These are phyloP conservation scores for Aureobasidium sp. DNA, from an alignment of 2,329 filamentous ascomycete species.

Conservation along the genomic window DNA sequence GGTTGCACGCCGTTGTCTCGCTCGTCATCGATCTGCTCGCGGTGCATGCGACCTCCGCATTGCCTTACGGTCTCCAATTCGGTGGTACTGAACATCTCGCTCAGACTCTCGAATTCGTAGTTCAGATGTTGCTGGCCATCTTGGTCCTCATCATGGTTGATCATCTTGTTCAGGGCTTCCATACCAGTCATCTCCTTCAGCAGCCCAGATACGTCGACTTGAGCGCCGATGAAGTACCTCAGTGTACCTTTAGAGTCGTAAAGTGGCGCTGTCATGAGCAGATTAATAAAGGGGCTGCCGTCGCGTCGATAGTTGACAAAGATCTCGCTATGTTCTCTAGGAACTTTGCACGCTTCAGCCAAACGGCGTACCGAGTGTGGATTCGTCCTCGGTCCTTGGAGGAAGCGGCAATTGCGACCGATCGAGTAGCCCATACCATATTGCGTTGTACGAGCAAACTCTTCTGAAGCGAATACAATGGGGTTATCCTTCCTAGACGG, in stretches of 20 bases:
- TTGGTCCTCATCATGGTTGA: conserved; percentile 26
- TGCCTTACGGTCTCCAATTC: conserved; percentile 60
- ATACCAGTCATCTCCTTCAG: conserved; percentile 61
- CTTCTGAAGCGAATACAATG: conserved; percentile 59
- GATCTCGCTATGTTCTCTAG: conserved; percentile 66
- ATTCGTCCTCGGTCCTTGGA: conserved; percentile 68
- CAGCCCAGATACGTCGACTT: conserved; percentile 64
- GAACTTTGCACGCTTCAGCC: conserved; percentile 52
- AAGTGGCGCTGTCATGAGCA: conserved; percentile 66
- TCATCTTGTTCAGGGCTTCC: conserved; percentile 47
- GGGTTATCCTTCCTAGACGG: conserved; percentile 51
- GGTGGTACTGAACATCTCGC: conserved; percentile 61
- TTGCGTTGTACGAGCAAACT: conserved; percentile 67
- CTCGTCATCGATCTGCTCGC: conserved; percentile 44
- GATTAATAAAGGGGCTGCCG: conserved; percentile 69
- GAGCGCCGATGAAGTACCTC: conserved; percentile 65
- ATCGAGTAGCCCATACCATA: conserved; percentile 68
- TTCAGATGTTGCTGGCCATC: conserved; percentile 30
- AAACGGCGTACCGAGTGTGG: conserved; percentile 55
- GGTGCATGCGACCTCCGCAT: conserved; percentile 58
- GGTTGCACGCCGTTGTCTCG: conserved; percentile 29
- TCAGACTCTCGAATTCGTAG: conserved; percentile 59
- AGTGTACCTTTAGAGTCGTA: conserved; percentile 60
- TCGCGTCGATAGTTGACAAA: conserved; percentile 71
- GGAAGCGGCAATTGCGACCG: conserved; percentile 70